Conservation (phyloP, 129 eudicot genomes). For the Oenanthe sinensis region DNA sequence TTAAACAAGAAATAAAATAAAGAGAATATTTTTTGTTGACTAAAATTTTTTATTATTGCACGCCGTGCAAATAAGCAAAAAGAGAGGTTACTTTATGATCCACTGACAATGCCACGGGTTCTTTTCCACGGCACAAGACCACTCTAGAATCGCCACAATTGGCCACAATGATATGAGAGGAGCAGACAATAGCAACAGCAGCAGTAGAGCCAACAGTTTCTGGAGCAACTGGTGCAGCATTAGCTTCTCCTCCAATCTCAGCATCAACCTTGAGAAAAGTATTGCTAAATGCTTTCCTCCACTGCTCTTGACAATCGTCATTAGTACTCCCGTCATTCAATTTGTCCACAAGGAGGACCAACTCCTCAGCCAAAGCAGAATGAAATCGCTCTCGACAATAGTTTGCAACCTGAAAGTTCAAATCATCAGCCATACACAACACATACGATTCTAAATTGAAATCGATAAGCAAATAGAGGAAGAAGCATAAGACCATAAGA, state of each 20-base stretch:
- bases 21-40: not conserved
- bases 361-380: constrained; percentile 46
- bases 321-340: constrained; percentile 20
- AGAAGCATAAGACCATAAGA: not conserved
- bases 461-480: not conserved
- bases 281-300: constrained; percentile 42
- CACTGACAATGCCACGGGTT: constrained; percentile 49
- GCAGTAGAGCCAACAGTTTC: constrained; percentile 66
- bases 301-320: constrained; percentile 36
- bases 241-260: constrained; percentile 41
- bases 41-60: not conserved
- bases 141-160: constrained; percentile 66
- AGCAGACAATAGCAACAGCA: constrained; percentile 49
- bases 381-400: constrained; percentile 52
- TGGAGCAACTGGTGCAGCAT: constrained; percentile 40
- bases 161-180: constrained; percentile 51
- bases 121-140: constrained; percentile 57
- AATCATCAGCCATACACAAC: not conserved
- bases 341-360: constrained; percentile 30
- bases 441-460: not conserved
- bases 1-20: not conserved
- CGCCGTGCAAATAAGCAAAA: not conserved
- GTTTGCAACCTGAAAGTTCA: constrained; percentile 43
- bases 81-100: constrained; percentile 48
- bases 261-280: constrained; percentile 54